These are phyloP conservation scores for Stemphylium lycopersici DNA, from an alignment of 2,329 filamentous ascomycete genomes.

Conservation along the genomic window DNA sequence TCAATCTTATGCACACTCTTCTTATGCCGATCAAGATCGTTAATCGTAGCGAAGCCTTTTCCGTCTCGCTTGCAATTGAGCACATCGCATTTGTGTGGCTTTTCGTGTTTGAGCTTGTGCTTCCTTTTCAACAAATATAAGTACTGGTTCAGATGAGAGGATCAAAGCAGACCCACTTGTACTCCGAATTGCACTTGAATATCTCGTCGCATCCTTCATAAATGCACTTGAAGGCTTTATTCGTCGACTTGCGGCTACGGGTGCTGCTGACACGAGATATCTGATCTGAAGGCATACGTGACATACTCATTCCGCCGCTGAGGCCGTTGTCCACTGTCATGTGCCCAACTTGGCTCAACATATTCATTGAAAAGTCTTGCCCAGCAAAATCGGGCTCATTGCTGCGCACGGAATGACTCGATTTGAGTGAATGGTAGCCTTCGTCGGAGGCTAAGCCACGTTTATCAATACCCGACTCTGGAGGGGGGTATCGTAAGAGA, in stretches of 20 bases:
- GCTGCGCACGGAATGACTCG: constrained; percentile 39
- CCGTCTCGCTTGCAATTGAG: constrained; percentile 60
- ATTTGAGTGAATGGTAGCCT: constrained; percentile 39
- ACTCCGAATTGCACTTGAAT: constrained; percentile 45
- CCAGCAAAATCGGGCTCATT: constrained; percentile 30
- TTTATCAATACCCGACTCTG: constrained; percentile 33
- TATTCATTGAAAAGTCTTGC: constrained; percentile 28
- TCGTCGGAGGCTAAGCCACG: constrained; percentile 34
- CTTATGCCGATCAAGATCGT: constrained; percentile 82
- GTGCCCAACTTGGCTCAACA: constrained; percentile 21
- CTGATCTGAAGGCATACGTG: constrained; percentile 27
- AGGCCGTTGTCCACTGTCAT: constrained; percentile 24
- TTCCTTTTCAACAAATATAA: constrained; percentile 63
- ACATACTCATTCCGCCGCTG: constrained; percentile 23
- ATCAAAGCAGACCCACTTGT: constrained; percentile 38
- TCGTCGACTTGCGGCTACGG: constrained; percentile 22
- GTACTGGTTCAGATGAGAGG: not conserved
- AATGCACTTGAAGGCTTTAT: not conserved
- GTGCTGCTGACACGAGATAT: constrained; percentile 36
- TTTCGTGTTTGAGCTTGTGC: constrained; percentile 72
- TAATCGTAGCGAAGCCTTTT: constrained; percentile 77
- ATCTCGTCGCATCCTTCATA: constrained; percentile 6
- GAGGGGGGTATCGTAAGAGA: constrained; percentile 25
- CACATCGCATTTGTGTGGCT: constrained; percentile 67
- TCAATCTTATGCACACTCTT: constrained; percentile 69